phyloP scores from a whole-genome alignment of 2,329 filamentous ascomycete genomes.

The Pseudocercospora cruenta region DNA sequence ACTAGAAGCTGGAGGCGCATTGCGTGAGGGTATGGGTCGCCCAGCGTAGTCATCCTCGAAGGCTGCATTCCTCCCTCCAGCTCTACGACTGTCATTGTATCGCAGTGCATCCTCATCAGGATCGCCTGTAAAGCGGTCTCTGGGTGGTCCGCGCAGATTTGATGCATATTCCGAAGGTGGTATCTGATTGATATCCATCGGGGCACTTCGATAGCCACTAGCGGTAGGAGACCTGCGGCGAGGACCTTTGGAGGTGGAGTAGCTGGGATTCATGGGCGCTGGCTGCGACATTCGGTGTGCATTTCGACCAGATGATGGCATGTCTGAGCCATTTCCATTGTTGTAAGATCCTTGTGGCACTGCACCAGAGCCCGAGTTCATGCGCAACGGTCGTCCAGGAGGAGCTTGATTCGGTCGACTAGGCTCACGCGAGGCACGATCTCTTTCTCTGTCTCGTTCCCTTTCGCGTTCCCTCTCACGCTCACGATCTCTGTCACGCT shows the following conservation, averaged over 20 bases:
- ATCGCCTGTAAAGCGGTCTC: constrained; percentile 27
- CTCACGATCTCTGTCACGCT: constrained; percentile 23
- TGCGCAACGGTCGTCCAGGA: constrained; percentile 12
- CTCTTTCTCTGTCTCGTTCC: constrained; percentile 23
- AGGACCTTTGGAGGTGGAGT: constrained; percentile 21
- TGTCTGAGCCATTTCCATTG: constrained; percentile 22
- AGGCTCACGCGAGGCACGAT: constrained; percentile 21
- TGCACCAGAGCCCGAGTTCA: constrained; percentile 20
- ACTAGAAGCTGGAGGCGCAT: constrained; percentile 14
- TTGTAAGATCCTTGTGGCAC: constrained; percentile 24
- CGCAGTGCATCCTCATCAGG: constrained; percentile 20
- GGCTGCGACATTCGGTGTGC: constrained; percentile 27
- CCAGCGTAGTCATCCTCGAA: constrained; percentile 27
- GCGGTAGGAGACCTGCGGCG: constrained; percentile 31
- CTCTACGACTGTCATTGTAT: constrained; percentile 18
- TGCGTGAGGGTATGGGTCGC: constrained; percentile 25
- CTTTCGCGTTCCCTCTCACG: constrained; percentile 18
- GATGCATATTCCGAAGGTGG: constrained; percentile 33
- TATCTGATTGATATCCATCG: constrained; percentile 30
- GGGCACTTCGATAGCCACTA: constrained; percentile 32
- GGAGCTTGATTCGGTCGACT: constrained; percentile 18
- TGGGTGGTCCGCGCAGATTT: constrained; percentile 29
- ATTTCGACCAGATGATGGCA: constrained; percentile 26
- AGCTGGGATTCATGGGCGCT: constrained; percentile 16
- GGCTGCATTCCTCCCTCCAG: constrained; percentile 15